phyloP scores from a whole-genome alignment of 139 green algal species.

The Desmodesmus armatus region DNA sequence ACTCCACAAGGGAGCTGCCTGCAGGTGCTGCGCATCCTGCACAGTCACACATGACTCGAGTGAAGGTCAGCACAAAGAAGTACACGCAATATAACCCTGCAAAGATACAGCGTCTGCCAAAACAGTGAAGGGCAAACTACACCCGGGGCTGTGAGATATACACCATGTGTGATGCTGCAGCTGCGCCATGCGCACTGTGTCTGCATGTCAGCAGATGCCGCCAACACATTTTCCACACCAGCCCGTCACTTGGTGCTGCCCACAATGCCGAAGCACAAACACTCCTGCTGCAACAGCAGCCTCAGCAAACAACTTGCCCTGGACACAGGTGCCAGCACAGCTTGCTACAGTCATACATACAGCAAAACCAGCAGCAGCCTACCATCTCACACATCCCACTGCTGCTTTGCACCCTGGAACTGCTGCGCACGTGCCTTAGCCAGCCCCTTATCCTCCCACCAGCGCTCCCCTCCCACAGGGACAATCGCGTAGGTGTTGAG shows the following conservation, averaged over 20 bases:
- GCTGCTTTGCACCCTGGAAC: constrained; percentile 42
- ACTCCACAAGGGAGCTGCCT: no score
- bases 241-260: background rate
- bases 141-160: background rate
- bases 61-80: no score
- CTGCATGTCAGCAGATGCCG: background rate
- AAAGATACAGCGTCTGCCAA: background rate
- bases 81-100: no score
- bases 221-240: background rate
- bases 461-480: constrained; percentile 67
- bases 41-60: no score
- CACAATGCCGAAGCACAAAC: background rate
- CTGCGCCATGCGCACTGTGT: background rate
- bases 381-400: constrained; percentile 40
- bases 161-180: background rate
- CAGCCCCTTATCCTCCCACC: constrained; percentile 78
- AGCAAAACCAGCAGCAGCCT: background rate
- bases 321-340: background rate
- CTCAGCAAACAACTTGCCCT: background rate
- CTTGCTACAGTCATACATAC: background rate
- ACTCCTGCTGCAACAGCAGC: background rate
- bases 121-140: background rate
- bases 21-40: no score
- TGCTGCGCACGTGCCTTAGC: constrained; percentile 55
- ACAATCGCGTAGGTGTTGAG: constrained; percentile 89